A percentile compares a stretch with the other conserved stretches of the same genome.
Evolutionary conservation across 2,329 filamentous ascomycete genomes (phyloP).

Genomic region (Camillea tinctor): DNA sequence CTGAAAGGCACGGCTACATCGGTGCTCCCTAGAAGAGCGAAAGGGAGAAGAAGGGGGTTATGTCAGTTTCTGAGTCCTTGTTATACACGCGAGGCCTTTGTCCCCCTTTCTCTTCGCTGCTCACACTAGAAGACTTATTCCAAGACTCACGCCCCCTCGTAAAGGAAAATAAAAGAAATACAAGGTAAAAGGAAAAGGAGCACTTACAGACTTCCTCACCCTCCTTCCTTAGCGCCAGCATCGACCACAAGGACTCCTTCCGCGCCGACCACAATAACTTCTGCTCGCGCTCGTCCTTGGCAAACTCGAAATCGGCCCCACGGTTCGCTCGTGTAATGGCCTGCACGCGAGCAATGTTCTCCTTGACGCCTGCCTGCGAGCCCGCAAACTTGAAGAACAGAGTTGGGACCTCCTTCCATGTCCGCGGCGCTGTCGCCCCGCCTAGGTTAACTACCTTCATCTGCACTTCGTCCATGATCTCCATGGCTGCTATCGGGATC

Average conservation of each 20-base stretch:
- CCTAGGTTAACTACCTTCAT: conserved; percentile 80
- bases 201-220: conserved; percentile 70
- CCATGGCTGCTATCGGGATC: conserved; percentile 73
- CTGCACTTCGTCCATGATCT: conserved; percentile 86
- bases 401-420: conserved; percentile 74
- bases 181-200: conserved; percentile 35
- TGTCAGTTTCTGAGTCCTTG: neutral
- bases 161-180: too few species aligned
- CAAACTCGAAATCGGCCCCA: conserved; percentile 72
- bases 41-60: neutral
- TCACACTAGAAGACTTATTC: too few species aligned
- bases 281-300: conserved; percentile 67
- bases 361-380: conserved; percentile 72
- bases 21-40: conserved; percentile 59
- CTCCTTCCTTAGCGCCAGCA: conserved; percentile 66
- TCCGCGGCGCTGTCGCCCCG: conserved; percentile 64
- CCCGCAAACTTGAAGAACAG: conserved; percentile 87
- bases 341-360: conserved; percentile 71
- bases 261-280: conserved; percentile 76
- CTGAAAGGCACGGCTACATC: conserved; percentile 83
- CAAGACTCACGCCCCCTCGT: too few species aligned
- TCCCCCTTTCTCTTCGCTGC: neutral
- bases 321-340: conserved; percentile 64
- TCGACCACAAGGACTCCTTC: conserved; percentile 83
- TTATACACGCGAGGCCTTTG: too few species aligned